A percentile compares a stretch with the other conserved stretches of the same genome.
Evolutionary conservation across 2,329 filamentous ascomycete species (phyloP).

Genomic region (Fusarium staphyleae): DNA sequence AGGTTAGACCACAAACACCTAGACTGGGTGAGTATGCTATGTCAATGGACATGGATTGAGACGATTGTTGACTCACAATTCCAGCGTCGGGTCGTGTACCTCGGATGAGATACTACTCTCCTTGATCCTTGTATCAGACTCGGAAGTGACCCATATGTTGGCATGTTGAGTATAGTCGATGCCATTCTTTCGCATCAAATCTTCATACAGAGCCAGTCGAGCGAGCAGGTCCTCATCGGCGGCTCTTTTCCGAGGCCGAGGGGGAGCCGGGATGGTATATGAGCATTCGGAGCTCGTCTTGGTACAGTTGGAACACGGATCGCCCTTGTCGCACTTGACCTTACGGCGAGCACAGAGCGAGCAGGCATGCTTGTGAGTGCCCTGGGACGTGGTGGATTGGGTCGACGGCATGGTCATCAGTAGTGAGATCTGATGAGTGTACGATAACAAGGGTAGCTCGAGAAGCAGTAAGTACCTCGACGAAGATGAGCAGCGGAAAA

Average conservation of each 20-base stretch:
- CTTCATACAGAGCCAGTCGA: constrained; percentile 39
- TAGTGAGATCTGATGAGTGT: background rate
- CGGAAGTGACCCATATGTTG: constrained; percentile 40
- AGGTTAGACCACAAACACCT: constrained; percentile 37
- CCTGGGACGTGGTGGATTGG: background rate
- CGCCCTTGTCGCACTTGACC: constrained; percentile 48
- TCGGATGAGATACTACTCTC: background rate
- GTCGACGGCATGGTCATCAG: background rate
- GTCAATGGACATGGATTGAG: background rate
- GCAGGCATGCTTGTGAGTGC: constrained; percentile 29
- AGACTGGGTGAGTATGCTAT: background rate
- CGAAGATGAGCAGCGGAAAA: background rate
- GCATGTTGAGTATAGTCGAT: constrained; percentile 33
- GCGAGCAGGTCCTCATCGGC: constrained; percentile 39
- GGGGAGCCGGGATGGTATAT: constrained; percentile 31
- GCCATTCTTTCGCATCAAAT: constrained; percentile 39
- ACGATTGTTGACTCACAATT: constrained; percentile 8
- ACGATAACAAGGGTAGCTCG: background rate
- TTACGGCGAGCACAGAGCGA: constrained; percentile 33
- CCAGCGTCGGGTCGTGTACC: background rate
- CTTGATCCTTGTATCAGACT: constrained; percentile 4
- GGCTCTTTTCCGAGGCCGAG: constrained; percentile 39
- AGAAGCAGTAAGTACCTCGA: background rate
- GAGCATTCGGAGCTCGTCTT: constrained; percentile 44
- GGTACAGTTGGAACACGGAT: constrained; percentile 54